phyloP scores from a whole-genome alignment of 345 rosid species.

The Salix brachista region DNA sequence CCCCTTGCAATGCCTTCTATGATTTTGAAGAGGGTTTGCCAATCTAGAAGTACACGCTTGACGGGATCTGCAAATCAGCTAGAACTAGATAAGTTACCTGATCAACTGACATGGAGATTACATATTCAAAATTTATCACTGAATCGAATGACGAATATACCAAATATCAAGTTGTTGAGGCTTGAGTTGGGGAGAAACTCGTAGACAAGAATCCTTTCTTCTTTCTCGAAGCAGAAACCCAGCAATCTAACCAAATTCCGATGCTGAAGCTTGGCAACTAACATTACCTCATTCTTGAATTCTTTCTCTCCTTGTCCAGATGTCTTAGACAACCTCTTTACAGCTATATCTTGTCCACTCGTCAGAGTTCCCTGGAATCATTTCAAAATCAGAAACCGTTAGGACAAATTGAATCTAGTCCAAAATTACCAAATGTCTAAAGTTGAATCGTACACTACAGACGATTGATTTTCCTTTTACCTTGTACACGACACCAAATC shows the following conservation, averaged over 20 bases:
- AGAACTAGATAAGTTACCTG: no score
- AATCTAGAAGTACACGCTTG: slow-evolving; percentile 13
- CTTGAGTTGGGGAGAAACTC: slow-evolving; percentile 45
- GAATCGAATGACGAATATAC: slow-evolving; percentile 3
- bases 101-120: no score
- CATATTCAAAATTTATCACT: no score
- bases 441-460: background rate
- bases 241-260: slow-evolving; percentile 60
- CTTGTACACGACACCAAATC: slow-evolving; percentile 12
- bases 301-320: slow-evolving; percentile 30
- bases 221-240: slow-evolving; percentile 33
- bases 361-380: slow-evolving; percentile 1
- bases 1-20: slow-evolving; percentile 42
- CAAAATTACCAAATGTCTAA: no score
- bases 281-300: slow-evolving; percentile 74
- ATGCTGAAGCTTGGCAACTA: slow-evolving; percentile 80
- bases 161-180: slow-evolving; percentile 39
- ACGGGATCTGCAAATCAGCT: background rate
- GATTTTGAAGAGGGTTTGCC: slow-evolving; percentile 37
- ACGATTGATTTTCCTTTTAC: background rate
- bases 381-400: background rate
- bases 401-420: no score
- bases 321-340: background rate
- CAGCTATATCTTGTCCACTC: slow-evolving; percentile 6
- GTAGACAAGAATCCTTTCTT: slow-evolving; percentile 42